Base-by-base conservation (phyloP, 495 filamentous ascomycete genomes). In the Poronia punctata region DNA sequence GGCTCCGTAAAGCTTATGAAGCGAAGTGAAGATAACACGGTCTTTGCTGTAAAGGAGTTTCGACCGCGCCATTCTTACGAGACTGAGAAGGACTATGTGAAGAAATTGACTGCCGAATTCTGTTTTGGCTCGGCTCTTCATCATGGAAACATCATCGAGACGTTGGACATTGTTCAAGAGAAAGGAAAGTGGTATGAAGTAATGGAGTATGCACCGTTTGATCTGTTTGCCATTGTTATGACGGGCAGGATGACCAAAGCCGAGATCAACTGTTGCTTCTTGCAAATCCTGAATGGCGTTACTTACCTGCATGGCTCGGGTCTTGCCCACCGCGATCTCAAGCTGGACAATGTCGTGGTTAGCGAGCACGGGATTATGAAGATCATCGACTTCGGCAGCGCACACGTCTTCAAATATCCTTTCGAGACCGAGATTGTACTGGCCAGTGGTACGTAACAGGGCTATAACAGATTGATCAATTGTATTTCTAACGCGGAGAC, bases 31-130 rank as follows among this genome's bases (percentile, higher is more conserved):
- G 93, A 97, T 49, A 82, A 83, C 7, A 81, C 84, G 8, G 94
- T 92, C 3, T 97, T 99, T 65, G 92, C 92, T 2, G 93, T 96
- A 20, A 99, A 99, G 60, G 88, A 99, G 53, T 97, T 99, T 57
- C 75, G 92, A 22, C 80, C 90, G 36, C 79, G 89, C 23, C 90
- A 99, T 66, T 79, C 83, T 4, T 96, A 95, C 64, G 92, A 99
- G 60, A 85, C 82, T 3, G 79, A 92, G 64, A 84, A 83, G 46
- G 93, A 97, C 46, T 99, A 99, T 46, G 85, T 86, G 45, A 99
- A 99, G 65, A 99, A 99, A 54, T 82, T 99, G 38, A 99, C 93
- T n/a, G 92, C 92, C 2, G 92, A 99, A 60, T 99, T 97, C 61
- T 99, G 92, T 61, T 88, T 99, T 54, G 92, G 92, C 7, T 96